Evolutionary conservation across 73 alveolate genomes (phyloP).

Genomic region (Tetrahymena malaccensis): DNA sequence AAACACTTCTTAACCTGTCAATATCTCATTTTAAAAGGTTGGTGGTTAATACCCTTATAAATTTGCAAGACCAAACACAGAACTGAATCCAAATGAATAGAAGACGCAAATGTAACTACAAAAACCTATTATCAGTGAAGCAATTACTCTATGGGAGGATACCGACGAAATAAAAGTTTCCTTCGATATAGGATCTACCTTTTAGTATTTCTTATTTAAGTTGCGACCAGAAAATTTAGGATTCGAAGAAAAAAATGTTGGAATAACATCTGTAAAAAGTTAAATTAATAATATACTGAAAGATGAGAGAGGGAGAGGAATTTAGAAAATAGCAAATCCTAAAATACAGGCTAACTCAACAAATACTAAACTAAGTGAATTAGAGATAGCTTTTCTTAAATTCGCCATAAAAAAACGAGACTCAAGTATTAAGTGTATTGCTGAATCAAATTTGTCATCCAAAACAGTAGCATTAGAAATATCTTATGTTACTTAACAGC

Average conservation of each 20-base stretch:
- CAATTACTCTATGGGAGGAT: neutral
- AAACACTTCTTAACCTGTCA: neutral
- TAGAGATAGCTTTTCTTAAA: slow-evolving; percentile 40
- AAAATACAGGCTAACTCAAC: neutral
- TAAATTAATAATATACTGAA: neutral
- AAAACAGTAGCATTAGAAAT: slow-evolving; percentile 68
- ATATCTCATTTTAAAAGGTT: too few species aligned
- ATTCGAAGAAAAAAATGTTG: neutral
- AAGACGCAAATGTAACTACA: neutral
- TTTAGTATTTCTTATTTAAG: neutral
- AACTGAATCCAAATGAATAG: neutral
- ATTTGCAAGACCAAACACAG: neutral
- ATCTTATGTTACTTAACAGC: slow-evolving; percentile 86
- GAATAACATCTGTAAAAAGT: neutral
- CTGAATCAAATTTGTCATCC: slow-evolving; percentile 60
- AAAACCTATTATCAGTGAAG: neutral
- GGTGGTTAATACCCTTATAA: neutral
- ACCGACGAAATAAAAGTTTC: neutral
- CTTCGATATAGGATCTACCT: neutral
- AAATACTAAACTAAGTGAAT: slow-evolving; percentile 6
- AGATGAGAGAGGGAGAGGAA: neutral
- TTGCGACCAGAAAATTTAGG: neutral
- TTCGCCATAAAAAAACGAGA: slow-evolving; percentile 32
- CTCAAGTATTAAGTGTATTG: slow-evolving; percentile 38
- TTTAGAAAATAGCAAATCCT: neutral